These are phyloP conservation scores for Ammopiptanthus mongolicus DNA, from an alignment of 306 rosid species.

Conservation along the genomic window DNA sequence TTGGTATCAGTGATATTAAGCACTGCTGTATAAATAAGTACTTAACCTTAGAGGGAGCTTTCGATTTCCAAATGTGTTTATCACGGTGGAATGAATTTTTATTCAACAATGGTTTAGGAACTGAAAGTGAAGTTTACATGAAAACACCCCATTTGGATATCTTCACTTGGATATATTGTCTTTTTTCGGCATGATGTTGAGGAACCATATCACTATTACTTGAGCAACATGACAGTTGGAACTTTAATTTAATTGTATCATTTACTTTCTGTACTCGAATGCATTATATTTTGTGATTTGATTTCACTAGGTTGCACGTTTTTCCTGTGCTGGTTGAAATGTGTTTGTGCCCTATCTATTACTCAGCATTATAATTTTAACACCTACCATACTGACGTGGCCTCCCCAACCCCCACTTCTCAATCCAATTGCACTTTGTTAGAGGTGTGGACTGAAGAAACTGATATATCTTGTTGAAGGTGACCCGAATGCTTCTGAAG, in stretches of 20 bases:
- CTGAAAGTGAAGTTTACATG: no score
- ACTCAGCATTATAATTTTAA: neutral
- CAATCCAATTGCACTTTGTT: slow-evolving; percentile 25
- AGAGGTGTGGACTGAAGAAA: slow-evolving; percentile 94
- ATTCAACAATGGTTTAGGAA: neutral
- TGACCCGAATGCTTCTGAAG: slow-evolving; percentile 91
- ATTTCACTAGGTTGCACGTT: neutral
- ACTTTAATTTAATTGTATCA: neutral
- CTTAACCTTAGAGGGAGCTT: neutral
- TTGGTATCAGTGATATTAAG: neutral
- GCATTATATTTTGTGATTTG: neutral
- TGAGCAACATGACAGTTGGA: neutral
- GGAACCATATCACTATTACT: slow-evolving; percentile 10
- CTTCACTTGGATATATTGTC: neutral
- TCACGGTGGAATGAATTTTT: neutral
- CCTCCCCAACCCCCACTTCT: neutral
- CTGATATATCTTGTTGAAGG: slow-evolving; percentile 97
- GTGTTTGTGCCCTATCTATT: neutral
- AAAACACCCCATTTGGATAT: neutral
- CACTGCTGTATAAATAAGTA: neutral
- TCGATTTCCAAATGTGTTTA: neutral
- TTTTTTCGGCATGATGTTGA: slow-evolving; percentile 8
- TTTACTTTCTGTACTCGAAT: neutral
- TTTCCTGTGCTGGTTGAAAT: neutral
- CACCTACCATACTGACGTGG: slow-evolving; percentile 15